Conservation (phyloP, 441 rosid genomes). For the Syzygium malaccense region DNA sequence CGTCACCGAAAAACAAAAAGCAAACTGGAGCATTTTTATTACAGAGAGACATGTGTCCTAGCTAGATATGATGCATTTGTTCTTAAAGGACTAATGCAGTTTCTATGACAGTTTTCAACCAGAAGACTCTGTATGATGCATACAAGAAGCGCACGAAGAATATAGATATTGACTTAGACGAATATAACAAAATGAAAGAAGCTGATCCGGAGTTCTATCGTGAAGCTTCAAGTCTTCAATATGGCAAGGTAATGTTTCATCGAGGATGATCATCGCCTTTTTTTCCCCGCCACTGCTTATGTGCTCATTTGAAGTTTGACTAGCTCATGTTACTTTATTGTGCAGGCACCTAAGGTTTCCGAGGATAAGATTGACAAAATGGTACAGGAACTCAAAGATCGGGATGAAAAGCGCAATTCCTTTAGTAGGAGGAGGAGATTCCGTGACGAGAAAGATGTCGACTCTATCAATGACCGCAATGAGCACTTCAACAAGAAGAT, state of each 20-base stretch:
- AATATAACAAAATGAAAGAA: slow-evolving; percentile 90
- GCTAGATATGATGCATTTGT: not conserved
- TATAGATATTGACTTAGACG: slow-evolving; percentile 61
- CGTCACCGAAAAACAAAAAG: not conserved
- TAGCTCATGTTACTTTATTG: slow-evolving; percentile 1
- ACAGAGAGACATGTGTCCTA: not conserved
- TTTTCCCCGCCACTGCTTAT: not conserved
- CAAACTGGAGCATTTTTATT: not conserved
- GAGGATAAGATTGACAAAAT: slow-evolving; percentile 77
- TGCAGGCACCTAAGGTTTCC: slow-evolving; percentile 69
- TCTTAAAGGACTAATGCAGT: not conserved
- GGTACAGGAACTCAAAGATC: slow-evolving; percentile 76
- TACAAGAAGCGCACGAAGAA: slow-evolving; percentile 84
- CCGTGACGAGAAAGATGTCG: slow-evolving; percentile 88
- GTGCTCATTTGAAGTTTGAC: not conserved
- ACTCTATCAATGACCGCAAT: slow-evolving; percentile 93
- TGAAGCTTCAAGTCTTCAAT: slow-evolving; percentile 89
- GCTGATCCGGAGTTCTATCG: slow-evolving; percentile 97
- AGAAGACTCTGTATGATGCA: slow-evolving; percentile 77
- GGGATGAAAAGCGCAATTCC: slow-evolving; percentile 63
- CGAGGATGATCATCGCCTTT: not conserved
- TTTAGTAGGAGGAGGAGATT: slow-evolving; percentile 86
- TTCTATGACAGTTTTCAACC: slow-evolving; percentile 64
- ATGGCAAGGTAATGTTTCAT: slow-evolving; percentile 65
- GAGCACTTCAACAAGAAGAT: slow-evolving; percentile 98